Evolutionary conservation across 1,284 basidiomycete species (phyloP), one percentile per base, ranked within the genome.

Genomic region (Marasmius fiardii): DNA sequence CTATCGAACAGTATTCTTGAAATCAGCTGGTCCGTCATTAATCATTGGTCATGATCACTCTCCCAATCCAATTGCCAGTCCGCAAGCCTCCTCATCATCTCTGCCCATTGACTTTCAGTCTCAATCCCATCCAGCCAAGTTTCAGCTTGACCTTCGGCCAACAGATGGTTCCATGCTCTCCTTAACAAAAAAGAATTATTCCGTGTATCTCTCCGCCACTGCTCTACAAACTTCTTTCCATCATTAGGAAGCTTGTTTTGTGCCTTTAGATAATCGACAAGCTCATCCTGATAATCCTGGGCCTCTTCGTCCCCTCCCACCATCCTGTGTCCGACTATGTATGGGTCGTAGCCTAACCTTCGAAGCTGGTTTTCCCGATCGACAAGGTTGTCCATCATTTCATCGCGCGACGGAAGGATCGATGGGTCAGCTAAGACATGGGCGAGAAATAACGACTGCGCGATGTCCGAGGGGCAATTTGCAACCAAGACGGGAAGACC

Each of bases 401-500:
- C 67, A 2, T 66, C 65, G 2, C 76, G 72, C 2, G 72, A 60
- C 1, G 72, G 71, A 7, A 83, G 69, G 2, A 80, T 60, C 12
- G 65, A 64, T 0, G 73, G 65, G 56, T 80, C 71, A 8, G 71
- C 68, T 45, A 84, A 74, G 8, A 70, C 72, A 60, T 80, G 74
- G 1, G 76, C 68, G 21, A 71, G 67, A 57, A 81, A 75, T 10
- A 79, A 65, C 43, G 76, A 73, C 61, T 84, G 81, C 3, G 81
- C 81, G 41, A 70, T 62, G 64, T 81, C 78, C 5, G 77, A 79
- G 5, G 79, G 77, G 53, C 76, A 79, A 62, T 78, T 80, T 10
- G 74, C 68, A 26, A 79, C 76, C 0, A 41, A 20, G 20, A 41
- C 20, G 2, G 39, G 39, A 14, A 84, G 71, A 4, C 82, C 82